Base-by-base conservation (phyloP, 352 stramenopile genomes). In the Pythium chondricola region DNA sequence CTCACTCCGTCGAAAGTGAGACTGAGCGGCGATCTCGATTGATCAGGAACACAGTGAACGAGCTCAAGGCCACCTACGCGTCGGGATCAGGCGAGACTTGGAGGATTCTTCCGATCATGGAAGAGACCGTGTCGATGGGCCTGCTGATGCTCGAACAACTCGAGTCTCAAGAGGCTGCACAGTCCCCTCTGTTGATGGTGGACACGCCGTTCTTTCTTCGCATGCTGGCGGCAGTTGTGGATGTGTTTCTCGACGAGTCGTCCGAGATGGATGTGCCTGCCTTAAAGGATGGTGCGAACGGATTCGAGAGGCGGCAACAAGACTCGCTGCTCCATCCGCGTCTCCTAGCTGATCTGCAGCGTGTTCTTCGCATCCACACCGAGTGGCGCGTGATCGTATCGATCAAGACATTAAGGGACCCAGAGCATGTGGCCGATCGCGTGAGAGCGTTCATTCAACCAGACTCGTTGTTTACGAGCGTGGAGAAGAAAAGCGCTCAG, bases 381-480 rank as follows among this genome's bases (percentile, higher is more conserved):
- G 66, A 85, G n/a, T 79, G 73, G 37, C 57, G 61, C n/a, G 32
- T 82, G 13, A n/a, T 86, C 11, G 57, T 89, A 6, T 87, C 78
- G 0, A 16, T 89, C 9, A 59, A 55, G 24, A 69, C 61, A 17
- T 18, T 89, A 3, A 69, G 70, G 14, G 61, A 87, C 48, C 53
- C 61, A 33, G 58, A 74, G 17, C 38, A 47, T 11, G 65, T 76
- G 7, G 65, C 83, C 24, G 39, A 41, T 3, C 74, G 66, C 29
- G 49, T 89, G 24, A 76, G 73, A 16, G 22, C 49, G 4, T 46
- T 72, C 13, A 76, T 88, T 32, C 56, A 62, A 32, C 65, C 74
- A 16, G 57, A 76, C 2, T 20, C 68, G 13, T 57, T 88, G 29
- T 87, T 85, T 46, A 38, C 45, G 29, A 51, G 40, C 1, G 26